Base-by-base conservation (phyloP, 371 early-diverging fungal species). In the Phascolomyces articulosus region DNA sequence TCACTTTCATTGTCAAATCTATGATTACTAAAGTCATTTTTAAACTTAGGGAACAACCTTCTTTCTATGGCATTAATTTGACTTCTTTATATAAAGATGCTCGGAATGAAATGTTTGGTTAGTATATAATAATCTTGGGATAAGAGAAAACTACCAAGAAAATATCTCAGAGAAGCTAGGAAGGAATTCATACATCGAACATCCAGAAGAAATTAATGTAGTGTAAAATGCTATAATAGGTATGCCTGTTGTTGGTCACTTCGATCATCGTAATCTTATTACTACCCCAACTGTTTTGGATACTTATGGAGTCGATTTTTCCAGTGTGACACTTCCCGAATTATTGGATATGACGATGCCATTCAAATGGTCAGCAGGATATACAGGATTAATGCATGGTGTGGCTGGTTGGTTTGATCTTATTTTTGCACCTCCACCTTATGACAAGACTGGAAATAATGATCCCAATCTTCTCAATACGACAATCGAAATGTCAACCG, bases 401-500 rank as follows among this genome's bases (percentile, higher is more conserved):
- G 85, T 98, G 23, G 97, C 93, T n/a, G 94, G 96, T 21, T 98
- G 99, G 99, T 98, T 98, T 64, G 97, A 97, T 76, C 83, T 96
- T 40, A 79, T 85, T 20, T 95, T 98, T 72, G 69, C 78, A 31
- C 72, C 80, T 48, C 71, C 75, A 53, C 79, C 82, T n/a, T 75
- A 80, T 44, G 69, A 74, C 34, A 34, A 34, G 11, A 34, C 34
- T 11, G n/a, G n/a, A n/a, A 34, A 34, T 18, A 73, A 55, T 31
- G 27, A 44, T 27, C 20, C 23, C 3, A 59, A 27, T 59, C n/a
- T 59, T 24, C 27, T 40, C 47, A 59, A 72, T 4, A 77, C 81
- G 31, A 68, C 82, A 13, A 58, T 77, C 24, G 81, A 84, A 21
- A 86, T 98, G 87, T 91, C 94, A 2, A 97, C 98, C 2, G 85